Evolutionary conservation across 371 early-diverging fungal genomes (phyloP), one percentile per base, ranked within the genome.

Genomic region (Haplosporangium sp.): DNA sequence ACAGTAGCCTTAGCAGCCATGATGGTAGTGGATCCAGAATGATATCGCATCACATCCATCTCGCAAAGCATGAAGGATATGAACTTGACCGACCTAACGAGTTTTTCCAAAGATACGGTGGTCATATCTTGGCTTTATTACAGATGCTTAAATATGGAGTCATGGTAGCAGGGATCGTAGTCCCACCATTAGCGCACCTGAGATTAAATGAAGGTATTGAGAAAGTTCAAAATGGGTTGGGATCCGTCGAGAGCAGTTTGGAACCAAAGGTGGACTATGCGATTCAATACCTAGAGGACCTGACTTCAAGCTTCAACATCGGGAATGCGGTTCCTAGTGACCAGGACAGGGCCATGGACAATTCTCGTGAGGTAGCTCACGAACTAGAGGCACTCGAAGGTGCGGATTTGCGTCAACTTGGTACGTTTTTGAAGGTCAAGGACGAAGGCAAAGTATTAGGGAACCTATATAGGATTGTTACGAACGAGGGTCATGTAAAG

Each of bases 11-110:
- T 10, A 37, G 39, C 2, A 42, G n/a, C 20, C 52, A 20, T 52
- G 52, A 52, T 37, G 55, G 44, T 1, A 44, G 7, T 44, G 61
- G 35, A 58, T 20, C 19, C 17, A 39, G 13, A 55, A 69, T 60
- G 45, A 27, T 50, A 17, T 38, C 61, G 27, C 74, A 70, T 27
- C 70, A 78, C 48, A 70, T 78, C 15, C 74, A 78, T 61, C 61
- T 78, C 4, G 78, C 78, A 35, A 58, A 69, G 11, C 78, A 78
- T 39, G 78, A 67, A 45, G 78, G 78, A 45, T 78, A 78, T 47
- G 74, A 73, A 1, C 65, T 78, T 10, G 74, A 72, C 10, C 69
- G 78, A 35, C 78, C 78, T 5, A 78, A 34, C 15, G 78, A 78
- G 70, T 78, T 78, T 37, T 74, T 74, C 34, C 65, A 45, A 7